Evolutionary conservation across 306 rosid genomes (phyloP), one percentile per base, ranked within the genome.

Genomic region (Gastrolobium villosum): DNA sequence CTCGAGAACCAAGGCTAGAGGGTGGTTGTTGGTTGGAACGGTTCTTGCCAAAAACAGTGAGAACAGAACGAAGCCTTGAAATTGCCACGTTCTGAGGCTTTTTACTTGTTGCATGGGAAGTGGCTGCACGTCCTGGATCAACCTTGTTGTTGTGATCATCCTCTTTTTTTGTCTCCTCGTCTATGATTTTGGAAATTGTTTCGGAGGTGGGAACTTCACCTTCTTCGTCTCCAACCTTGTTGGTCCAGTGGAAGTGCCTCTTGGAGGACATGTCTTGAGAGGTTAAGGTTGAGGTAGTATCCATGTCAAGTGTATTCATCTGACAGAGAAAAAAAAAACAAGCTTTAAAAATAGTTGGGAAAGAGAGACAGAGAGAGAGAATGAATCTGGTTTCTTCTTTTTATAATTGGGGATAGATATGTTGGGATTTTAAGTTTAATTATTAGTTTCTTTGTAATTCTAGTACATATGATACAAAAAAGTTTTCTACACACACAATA

Each of bases 161-260:
- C 3, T 76, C 78, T 32, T 84, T 87, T 15, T 74, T 9, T 65
- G 60, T 8, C 59, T 82, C 77, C 40, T 89, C 76, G n/a, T 81
- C 82, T 0, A 73, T 43, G 75, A 78, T 49, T 57, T 85, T 86
- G 10, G 89, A 70, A 79, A 84, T 79, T 60, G 97, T 79, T 56
- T 88, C 72, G 52, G 91, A 61, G 61, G 89, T 77, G 64, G 80
- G 75, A 36, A 55, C 71, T 71, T 85, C 84, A 6, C 40, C 39
- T 4, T 92, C 97, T 89, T 96, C 97, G 57, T 84, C 85, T 36
- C 90, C 92, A 20, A 93, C 97, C 66, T 96, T 93, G 82, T 92
- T 91, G 10, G 94, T 91, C 97, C 97, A 91, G 87, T 90, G 96
- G 88, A 93, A 93, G 91, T 96, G 99, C 80, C 98, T 87, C 84